Base-by-base conservation (phyloP, 176 grass and related monocot species). In the Themeda triandra region DNA sequence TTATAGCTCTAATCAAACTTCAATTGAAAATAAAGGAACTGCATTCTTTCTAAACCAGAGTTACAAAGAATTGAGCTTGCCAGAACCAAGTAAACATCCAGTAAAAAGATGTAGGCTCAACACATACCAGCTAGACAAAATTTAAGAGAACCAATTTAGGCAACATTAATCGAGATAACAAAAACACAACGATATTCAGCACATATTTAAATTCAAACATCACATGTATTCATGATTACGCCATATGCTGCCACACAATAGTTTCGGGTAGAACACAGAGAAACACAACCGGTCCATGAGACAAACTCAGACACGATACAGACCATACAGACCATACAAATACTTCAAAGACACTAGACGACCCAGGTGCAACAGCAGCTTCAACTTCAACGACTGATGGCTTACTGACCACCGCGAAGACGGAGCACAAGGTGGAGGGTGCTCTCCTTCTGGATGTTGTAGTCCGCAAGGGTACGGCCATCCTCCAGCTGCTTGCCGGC, bases 401-500 rank as follows among this genome's bases (percentile, higher is more conserved):
- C 3, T 82, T 78, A 89, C 88, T 89, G 88, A 46, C 88, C 88
- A 86, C 88, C 88, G 2, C 88, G 88, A 10, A 89, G 88, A 10
- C 46, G 53, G 21, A 58, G 53, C 19, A 54, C 51, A 18, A 54
- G 8, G 21, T 58, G 54, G 54, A 58, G 54, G 54, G 54, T 58
- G 54, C 54, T 58, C 54, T 58, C 54, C 54, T 91, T 94, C 79
- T 94, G 92, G 19, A 94, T 94, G 86, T 94, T 94, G 84, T 94
- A 94, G 40, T 94, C 89, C 0, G 89, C 89, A 0, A 94, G 87
- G 39, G 92, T 94, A 3, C 89, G 76, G 0, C 89, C 92, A 10
- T 94, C 92, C 81, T 94, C 92, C 1, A 94, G 74, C 59, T 92
- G 92, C 81, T 94, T 94, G 3, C 92, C 92, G 0, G 89, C 89